phyloP scores from a whole-genome alignment of 176 grass and related monocot species.

The Eleusine coracana region DNA sequence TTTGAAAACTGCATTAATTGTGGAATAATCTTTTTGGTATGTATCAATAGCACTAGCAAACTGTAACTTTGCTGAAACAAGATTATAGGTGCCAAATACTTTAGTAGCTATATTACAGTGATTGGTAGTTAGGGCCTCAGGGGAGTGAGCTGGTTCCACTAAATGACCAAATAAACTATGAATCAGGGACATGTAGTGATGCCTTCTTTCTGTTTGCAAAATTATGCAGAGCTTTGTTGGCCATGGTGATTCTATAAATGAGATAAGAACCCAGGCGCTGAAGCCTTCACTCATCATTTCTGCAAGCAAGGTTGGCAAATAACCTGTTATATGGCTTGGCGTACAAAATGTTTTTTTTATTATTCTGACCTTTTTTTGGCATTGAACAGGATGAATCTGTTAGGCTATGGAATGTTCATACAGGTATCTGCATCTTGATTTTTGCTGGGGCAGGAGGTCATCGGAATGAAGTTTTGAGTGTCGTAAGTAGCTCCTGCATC shows the following conservation, averaged over 20 bases:
- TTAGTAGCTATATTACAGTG: not conserved
- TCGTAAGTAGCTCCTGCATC: slow-evolving; percentile 66
- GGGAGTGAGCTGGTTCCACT: not conserved
- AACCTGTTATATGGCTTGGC: slow-evolving; percentile 5
- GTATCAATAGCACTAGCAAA: slow-evolving; percentile 8
- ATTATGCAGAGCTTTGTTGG: slow-evolving; percentile 86
- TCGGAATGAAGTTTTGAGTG: slow-evolving; percentile 93
- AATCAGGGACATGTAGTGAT: not conserved
- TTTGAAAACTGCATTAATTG: slow-evolving; percentile 3
- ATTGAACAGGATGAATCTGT: slow-evolving; percentile 87
- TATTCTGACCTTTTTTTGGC: slow-evolving; percentile 35
- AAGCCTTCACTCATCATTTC: slow-evolving; percentile 94
- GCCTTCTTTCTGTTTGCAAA: slow-evolving; percentile 20
- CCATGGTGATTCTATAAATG: slow-evolving; percentile 91
- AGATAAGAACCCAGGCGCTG: slow-evolving; percentile 90
- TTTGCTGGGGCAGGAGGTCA: slow-evolving; percentile 95
- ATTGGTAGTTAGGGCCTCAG: not conserved
- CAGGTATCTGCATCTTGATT: slow-evolving; percentile 90
- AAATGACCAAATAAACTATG: slow-evolving; percentile 27
- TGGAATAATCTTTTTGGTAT: not conserved
- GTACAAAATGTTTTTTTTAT: not conserved
- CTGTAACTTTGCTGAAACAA: slow-evolving; percentile 15
- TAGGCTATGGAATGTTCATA: slow-evolving; percentile 96
- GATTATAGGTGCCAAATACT: slow-evolving; percentile 12
- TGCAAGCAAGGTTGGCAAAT: slow-evolving; percentile 84